Conservation (phyloP, 176 grass and related monocot species). For the Ananas comosus region DNA sequence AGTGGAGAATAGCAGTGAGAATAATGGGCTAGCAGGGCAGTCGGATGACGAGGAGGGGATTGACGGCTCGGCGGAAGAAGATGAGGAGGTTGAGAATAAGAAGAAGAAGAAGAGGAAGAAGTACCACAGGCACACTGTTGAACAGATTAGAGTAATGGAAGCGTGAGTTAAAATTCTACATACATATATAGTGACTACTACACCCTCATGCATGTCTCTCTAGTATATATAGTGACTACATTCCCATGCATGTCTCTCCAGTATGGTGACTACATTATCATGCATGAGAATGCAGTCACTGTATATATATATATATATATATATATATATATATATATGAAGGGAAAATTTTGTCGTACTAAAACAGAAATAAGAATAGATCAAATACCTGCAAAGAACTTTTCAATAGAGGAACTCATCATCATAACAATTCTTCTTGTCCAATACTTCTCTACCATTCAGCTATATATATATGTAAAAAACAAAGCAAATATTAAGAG, state of each 20-base stretch:
- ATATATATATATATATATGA: no score
- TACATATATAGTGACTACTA: neutral
- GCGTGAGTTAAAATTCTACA: conserved; percentile 34
- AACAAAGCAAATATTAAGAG: no score
- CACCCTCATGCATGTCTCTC: neutral
- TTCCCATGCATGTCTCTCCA: no score
- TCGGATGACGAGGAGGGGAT: conserved; percentile 10
- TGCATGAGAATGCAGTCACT: no score
- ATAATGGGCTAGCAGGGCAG: conserved; percentile 23
- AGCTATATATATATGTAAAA: no score
- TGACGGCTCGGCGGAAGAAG: conserved; percentile 20
- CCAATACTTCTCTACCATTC: neutral
- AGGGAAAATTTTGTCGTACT: no score
- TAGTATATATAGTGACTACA: no score
- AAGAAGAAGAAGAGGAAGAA: conserved; percentile 62
- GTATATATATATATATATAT: no score
- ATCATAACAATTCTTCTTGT: neutral
- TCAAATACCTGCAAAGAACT: no score
- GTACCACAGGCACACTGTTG: conserved; percentile 55
- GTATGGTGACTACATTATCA: no score
- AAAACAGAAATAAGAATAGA: no score
- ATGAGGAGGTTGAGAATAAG: conserved; percentile 26
- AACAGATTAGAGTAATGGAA: conserved; percentile 76
- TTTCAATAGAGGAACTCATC: no score
- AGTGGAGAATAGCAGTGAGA: conserved; percentile 51